A percentile compares a stretch with the other conserved stretches of the same genome.
These are phyloP conservation scores for Verticillium longisporum DNA, from an alignment of 2,329 filamentous ascomycete genomes.

Conservation along the genomic window DNA sequence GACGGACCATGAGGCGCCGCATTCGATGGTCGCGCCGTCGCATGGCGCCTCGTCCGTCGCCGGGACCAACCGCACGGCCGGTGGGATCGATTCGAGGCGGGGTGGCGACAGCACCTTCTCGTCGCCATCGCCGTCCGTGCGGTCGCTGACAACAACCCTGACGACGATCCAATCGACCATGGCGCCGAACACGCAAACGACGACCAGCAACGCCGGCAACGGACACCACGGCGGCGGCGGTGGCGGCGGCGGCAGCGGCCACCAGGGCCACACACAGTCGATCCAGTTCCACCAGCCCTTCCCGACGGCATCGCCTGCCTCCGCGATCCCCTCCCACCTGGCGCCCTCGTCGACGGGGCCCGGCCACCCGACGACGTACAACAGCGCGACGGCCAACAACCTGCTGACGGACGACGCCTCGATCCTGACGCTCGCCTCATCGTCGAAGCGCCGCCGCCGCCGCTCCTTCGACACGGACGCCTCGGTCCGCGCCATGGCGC, in stretches of 20 bases:
- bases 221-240: conserved; percentile 24
- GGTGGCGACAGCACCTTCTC: conserved; percentile 75
- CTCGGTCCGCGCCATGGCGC: conserved; percentile 76
- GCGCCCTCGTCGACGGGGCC: conserved; percentile 37
- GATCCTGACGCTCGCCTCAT: conserved; percentile 77
- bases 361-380: conserved; percentile 63
- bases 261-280: conserved; percentile 33
- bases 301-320: conserved; percentile 56
- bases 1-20: conserved; percentile 72
- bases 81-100: conserved; percentile 59
- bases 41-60: conserved; percentile 52
- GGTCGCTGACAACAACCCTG: conserved; percentile 74
- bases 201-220: conserved; percentile 30
- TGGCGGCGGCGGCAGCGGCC: conserved; percentile 6
- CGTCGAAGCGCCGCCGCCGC: conserved; percentile 68
- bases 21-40: conserved; percentile 62
- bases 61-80: conserved; percentile 66
- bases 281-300: conserved; percentile 63
- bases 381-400: conserved; percentile 73
- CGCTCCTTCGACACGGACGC: conserved; percentile 81
- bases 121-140: conserved; percentile 73
- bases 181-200: conserved; percentile 44
- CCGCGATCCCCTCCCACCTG: conserved; percentile 66
- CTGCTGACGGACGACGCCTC: conserved; percentile 80
- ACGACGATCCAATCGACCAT: conserved; percentile 74